Base-by-base conservation (phyloP, 2,329 filamentous ascomycete species). In the Diplocarpon rosae region DNA sequence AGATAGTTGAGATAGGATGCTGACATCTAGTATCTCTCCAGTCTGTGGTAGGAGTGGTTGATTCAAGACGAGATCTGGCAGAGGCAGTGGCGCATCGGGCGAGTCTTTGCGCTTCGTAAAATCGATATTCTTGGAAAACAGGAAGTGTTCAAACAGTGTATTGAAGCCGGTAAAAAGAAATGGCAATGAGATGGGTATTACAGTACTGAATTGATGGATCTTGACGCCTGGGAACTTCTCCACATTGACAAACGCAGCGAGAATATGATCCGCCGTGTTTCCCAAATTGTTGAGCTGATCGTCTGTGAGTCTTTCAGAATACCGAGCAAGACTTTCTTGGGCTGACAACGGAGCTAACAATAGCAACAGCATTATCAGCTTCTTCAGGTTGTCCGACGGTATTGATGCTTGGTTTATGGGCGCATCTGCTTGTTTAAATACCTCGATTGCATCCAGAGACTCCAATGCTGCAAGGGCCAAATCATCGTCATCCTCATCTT, bases 71-170 rank as follows among this genome's bases (percentile, higher is more conserved):
- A 49, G 28, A 47, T 54, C 50, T 8, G 46, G 43, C 9, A 46
- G 38, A 41, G 48, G 44, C 8, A 46, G 39, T 27, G 48, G 42
- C 32, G 52, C 20, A 24, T 7, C 15, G 27, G 48, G 47, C 2
- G 55, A 48, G 36, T 59, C 55, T 45, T 61, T 59, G 28, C 56
- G 56, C 46, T 60, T 62, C 3, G 57, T 76, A 42, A 85, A 73
- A 53, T 85, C 77, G 16, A 86, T 67, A 51, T 80, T 80, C 55
- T 80, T 82, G 20, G 80, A 82, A 55, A 86, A 88, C 20, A 87
- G 69, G 53, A 88, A 86, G 58, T 81, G 79, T 52, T 85, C 81
- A 59, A 86, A 87, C 1, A 88, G 65, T 1, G 78, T 71, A 50
- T 75, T 77, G 50, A 87, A 72, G 0, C 80, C 78, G 42, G 73